phyloP scores from a whole-genome alignment of 2,329 filamentous ascomycete genomes.

The Chalaropsis thielavioides region DNA sequence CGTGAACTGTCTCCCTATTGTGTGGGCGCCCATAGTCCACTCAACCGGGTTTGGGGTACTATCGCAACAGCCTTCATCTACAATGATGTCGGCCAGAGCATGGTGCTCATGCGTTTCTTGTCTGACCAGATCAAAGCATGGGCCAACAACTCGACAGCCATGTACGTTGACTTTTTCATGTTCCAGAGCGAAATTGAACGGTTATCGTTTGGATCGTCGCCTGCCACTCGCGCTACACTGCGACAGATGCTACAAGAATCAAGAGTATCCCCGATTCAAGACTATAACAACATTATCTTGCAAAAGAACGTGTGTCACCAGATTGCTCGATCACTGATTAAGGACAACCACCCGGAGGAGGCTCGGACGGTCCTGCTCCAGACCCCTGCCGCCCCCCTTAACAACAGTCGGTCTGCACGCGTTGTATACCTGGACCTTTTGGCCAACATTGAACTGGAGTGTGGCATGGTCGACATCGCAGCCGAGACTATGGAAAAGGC shows the following conservation, averaged over 20 bases:
- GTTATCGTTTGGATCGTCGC: conserved; percentile 13
- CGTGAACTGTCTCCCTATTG: conserved; percentile 14
- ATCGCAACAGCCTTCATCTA: conserved; percentile 16
- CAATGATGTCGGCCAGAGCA: conserved; percentile 15
- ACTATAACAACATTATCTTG: conserved; percentile 12
- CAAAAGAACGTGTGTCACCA: conserved; percentile 15
- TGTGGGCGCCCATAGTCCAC: conserved; percentile 14
- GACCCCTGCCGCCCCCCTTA: conserved; percentile 11
- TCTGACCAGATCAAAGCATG: conserved; percentile 13
- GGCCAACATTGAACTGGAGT: conserved; percentile 14
- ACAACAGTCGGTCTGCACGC: conserved; percentile 14
- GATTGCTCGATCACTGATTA: conserved; percentile 15
- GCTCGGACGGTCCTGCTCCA: conserved; percentile 12
- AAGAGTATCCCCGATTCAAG: conserved; percentile 3
- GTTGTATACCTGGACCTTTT: conserved; percentile 17
- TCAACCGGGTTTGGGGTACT: conserved; percentile 15
- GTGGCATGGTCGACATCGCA: conserved; percentile 9
- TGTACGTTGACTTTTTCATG: conserved; percentile 16
- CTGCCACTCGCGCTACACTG: conserved; percentile 12
- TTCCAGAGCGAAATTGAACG: conserved; percentile 17
- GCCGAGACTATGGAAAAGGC: conserved; percentile 16
- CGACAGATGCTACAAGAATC: conserved; percentile 10
- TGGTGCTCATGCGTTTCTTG: conserved; percentile 16
- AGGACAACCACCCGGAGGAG: conserved; percentile 14
- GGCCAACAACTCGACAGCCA: conserved; percentile 8